Percentiles rank a stretch among this genome's conserved stretches.
These are phyloP conservation scores for Xylaria digitata DNA, from an alignment of 2,329 filamentous ascomycete species.

Conservation along the genomic window DNA sequence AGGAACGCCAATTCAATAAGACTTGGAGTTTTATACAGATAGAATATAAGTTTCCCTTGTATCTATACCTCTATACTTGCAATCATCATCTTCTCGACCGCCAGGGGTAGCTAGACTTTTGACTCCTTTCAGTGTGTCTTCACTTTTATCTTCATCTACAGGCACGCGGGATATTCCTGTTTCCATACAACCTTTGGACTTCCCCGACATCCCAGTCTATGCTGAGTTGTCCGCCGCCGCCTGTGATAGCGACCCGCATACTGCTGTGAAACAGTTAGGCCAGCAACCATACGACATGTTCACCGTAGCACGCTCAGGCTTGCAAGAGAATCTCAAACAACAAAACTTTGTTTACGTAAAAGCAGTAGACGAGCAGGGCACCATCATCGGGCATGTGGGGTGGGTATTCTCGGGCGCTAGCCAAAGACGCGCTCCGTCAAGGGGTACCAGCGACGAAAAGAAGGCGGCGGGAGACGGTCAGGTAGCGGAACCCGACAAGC, in stretches of 20 bases:
- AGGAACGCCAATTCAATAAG: too few species aligned
- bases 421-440: conserved; percentile 20
- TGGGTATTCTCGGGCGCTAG: conserved; percentile 34
- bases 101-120: neutral
- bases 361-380: conserved; percentile 34
- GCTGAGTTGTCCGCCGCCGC: conserved; percentile 35
- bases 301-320: conserved; percentile 23
- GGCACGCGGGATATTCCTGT: conserved; percentile 12
- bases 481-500: neutral
- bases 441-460: neutral
- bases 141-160: neutral
- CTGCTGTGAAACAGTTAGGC: conserved; percentile 38
- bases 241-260: conserved; percentile 38
- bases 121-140: neutral
- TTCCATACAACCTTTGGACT: conserved; percentile 35
- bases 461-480: neutral
- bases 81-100: neutral
- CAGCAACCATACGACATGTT: conserved; percentile 38
- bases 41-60: too few species aligned
- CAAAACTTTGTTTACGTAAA: conserved; percentile 37
- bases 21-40: too few species aligned
- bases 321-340: conserved; percentile 28
- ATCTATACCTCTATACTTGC: too few species aligned
- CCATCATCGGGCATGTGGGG: conserved; percentile 35
- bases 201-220: conserved; percentile 32